Base-by-base conservation (phyloP, 2,329 filamentous ascomycete species). In the Alternaria panax region DNA sequence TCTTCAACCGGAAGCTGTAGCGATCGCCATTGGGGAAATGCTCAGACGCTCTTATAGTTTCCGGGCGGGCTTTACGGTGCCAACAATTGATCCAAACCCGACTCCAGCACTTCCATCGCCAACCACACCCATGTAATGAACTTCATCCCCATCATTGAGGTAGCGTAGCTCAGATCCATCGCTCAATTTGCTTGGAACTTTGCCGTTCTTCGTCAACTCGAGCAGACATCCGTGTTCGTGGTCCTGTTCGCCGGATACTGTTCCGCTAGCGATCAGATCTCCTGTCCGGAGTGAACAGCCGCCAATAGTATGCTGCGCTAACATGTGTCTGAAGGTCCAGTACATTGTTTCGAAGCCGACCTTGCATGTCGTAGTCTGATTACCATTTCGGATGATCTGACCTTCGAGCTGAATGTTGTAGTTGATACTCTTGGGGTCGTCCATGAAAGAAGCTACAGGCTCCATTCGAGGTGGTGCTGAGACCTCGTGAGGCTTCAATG, bases 301-400 rank as follows among this genome's bases (percentile, higher is more conserved):
- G n/a, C 77, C 77, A 16, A 78, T 74, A 0, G 79, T 76, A 51
- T 82, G 79, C 58, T 82, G 80, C 2, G 79, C 77, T 12, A 82
- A 64, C 68, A 81, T 79, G 51, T 82, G 80, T 47, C 78, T 74
- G n/a, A 80, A 79, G 12, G 80, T 81, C 80, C 80, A 82, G 52
- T 81, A 81, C 68, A 82, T 75, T 38, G 67, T 80, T 66, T 67
- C 74, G 67, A 67, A 81, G 46, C 64, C 70, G 34, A 75, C 73
- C 54, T 63, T 66, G 47, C 74, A 76, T 1, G 69, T 71, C 18
- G 45, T 68, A 8, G 69, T 70, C 9, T 14, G 42, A 2, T 38
- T 30, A 1, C 69, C 69, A 22, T 66, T 67, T 7, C 74, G 57
- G 12, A 58, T 51, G 12, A 77, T 54, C 30, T 68, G 55, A 2